Base-by-base conservation (phyloP, 2,329 filamentous ascomycete genomes). In the Dactylellina leptospora region DNA sequence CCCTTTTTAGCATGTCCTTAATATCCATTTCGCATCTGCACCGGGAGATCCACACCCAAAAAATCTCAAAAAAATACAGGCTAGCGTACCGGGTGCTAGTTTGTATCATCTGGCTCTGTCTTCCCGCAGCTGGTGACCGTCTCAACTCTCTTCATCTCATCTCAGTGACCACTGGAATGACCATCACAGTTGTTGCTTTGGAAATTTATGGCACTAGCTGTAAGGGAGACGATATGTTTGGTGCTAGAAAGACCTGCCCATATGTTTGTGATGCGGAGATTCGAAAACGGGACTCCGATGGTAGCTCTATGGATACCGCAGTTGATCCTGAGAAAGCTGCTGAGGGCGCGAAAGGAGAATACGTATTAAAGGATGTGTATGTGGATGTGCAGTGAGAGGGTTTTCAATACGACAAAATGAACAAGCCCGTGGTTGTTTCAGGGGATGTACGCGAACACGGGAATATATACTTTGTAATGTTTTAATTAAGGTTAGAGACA, bases 1-100 rank as follows among this genome's bases (percentile, higher is more conserved):
- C 69, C 16, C 22, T 73, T 27, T 61, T 73, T n/a, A 64, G 69
- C 50, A 73, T 73, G 69, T 51, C 69, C 1, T 28, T 60, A 50
- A 87, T 88, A 51, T 83, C 85, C 0, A 76, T 83, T 16, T 81
- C 81, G 10, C 86, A 89, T 76, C 79, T 83, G 36, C 86, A 88
- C 79, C 85, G 85, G 74, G 80, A 82, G 22, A 80, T 84, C 13
- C 78, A 81, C 1, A 81, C 81, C 4, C 81, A 83, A 25, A 84
- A 85, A 1, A 78, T 85, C 70, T 79, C 79, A 56, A 86, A 86
- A 77, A 78, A 78, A 33, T 80, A 79, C n/a, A 83, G 87, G 0
- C 78, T 88, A 4, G 74, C 79, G 6, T 82, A 85, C 74, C 83
- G 87, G 0, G 77, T 82, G 2, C 77, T 77, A 4, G 81, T 86